Evolutionary conservation across 345 rosid species (phyloP), one percentile per base, ranked within the genome.

Genomic region (Fremontodendron californicum): DNA sequence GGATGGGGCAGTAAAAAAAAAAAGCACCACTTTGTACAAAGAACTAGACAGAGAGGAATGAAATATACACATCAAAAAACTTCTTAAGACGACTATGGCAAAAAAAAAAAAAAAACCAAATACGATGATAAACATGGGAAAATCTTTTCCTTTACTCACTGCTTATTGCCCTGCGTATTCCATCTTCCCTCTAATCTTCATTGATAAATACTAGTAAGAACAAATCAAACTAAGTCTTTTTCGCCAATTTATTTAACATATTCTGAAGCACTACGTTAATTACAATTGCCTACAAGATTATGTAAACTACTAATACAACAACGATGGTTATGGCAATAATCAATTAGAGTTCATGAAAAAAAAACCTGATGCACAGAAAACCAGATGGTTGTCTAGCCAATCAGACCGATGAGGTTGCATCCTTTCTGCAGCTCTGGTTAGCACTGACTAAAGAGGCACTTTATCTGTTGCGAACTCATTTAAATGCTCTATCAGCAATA

Each of bases 401-500:
- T 25, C 45, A 33, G n/a, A 71, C 1, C 8, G 29, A 12, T 31
- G 43, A 31, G 29, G 19, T 49, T 31, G 46, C 23, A 31, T 31
- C 5, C 35, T 33, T 45, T 4, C 2, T 9, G 75, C 18, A 31
- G 46, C 9, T 10, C 33, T 11, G 46, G 45, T 46, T 68, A 21
- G 18, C 52, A 5, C 21, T 3, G 0, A 33, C 69, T 19, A 31
- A 33, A 33, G 18, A 16, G 4, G 31, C 15, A 49, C 54, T 12
- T 5, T 2, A 67, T 71, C 19, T 35, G 43, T 16, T n/a, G 23
- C 10, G 33, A 25, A 15, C 75, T 77, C 75, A 73, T 69, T 82
- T 73, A 48, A 71, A 85, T 55, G 86, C 60, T 64, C 76, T 72
- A 48, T 77, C 54, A 69, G 83, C 86, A 27, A 82, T 82, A 15